Percentiles rank a stretch among this genome's conserved stretches.
phyloP scores from a whole-genome alignment of 2,329 filamentous ascomycete genomes.

The Calonectria pauciramosa region DNA sequence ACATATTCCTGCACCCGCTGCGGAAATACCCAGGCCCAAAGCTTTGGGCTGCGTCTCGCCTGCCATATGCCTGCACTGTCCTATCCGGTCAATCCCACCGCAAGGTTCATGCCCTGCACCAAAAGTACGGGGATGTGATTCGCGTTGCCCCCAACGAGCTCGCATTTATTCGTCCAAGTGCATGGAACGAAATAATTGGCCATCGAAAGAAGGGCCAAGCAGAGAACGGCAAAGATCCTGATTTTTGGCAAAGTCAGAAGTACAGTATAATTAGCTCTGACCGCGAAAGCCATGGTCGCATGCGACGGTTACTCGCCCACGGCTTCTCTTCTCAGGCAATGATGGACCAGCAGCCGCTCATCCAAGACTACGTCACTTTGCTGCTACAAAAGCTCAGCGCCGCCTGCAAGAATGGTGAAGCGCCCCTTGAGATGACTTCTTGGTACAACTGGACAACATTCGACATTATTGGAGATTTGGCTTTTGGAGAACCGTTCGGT shows the following conservation, averaged over 20 bases:
- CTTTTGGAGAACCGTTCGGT: constrained; percentile 46
- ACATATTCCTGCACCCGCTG: not conserved
- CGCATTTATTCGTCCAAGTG: constrained; percentile 31
- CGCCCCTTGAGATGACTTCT: constrained; percentile 38
- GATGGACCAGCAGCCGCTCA: constrained; percentile 41
- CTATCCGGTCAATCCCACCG: not conserved
- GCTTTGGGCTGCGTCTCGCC: not conserved
- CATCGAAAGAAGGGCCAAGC: not conserved
- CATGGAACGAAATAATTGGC: constrained; percentile 25
- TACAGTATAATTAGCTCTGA: constrained; percentile 22
- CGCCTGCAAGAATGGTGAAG: constrained; percentile 25
- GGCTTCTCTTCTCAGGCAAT: constrained; percentile 44
- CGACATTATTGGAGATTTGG: constrained; percentile 48
- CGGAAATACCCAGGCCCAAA: not conserved
- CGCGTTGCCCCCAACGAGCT: constrained; percentile 56
- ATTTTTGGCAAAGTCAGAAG: not conserved
- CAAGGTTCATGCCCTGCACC: constrained; percentile 28
- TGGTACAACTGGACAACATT: constrained; percentile 50
- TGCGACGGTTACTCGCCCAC: constrained; percentile 34
- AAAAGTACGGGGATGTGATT: constrained; percentile 51
- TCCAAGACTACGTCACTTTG: constrained; percentile 55
- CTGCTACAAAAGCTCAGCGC: constrained; percentile 55
- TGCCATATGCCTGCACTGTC: not conserved
- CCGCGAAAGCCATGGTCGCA: constrained; percentile 25
- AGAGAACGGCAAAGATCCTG: constrained; percentile 5